Conservation (phyloP, 1,284 basidiomycete species). For the Golubevia pallescens region DNA sequence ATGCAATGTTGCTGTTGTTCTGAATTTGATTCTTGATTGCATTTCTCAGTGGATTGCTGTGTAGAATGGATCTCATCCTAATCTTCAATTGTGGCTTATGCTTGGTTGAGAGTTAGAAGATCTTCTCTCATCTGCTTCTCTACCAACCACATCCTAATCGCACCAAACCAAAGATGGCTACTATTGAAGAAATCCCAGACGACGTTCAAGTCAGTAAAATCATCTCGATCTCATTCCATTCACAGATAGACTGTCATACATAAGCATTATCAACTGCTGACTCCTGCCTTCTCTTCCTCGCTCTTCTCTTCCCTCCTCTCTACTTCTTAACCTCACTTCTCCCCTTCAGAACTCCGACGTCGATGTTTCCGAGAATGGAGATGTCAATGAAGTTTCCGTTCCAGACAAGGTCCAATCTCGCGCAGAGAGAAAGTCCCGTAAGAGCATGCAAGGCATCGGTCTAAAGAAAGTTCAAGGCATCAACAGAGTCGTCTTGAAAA, state of each 20-base stretch:
- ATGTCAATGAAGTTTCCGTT: constrained; percentile 73
- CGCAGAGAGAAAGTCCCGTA: constrained; percentile 62
- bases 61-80: background rate
- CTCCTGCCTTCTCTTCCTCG: no score
- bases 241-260: background rate
- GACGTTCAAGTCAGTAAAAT: constrained; percentile 68
- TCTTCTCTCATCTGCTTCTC: background rate
- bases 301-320: background rate
- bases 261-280: background rate
- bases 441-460: constrained; percentile 58
- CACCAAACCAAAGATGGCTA: constrained; percentile 65
- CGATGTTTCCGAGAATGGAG: constrained; percentile 67
- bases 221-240: constrained; percentile 65
- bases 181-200: constrained; percentile 78
- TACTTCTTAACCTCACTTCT: background rate
- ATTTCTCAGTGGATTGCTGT: background rate
- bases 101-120: constrained; percentile 1
- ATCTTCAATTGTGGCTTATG: constrained; percentile 1
- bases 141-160: background rate
- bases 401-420: constrained; percentile 86
- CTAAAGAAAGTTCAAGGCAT: constrained; percentile 86
- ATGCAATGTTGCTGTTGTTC: constrained; percentile 4
- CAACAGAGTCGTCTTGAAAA: constrained; percentile 90
- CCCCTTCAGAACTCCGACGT: constrained; percentile 73
- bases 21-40: background rate